Percentiles rank a stretch among this genome's conserved stretches.
Evolutionary conservation across 1,284 basidiomycete species (phyloP).

Genomic region (Tausonia pullulans): DNA sequence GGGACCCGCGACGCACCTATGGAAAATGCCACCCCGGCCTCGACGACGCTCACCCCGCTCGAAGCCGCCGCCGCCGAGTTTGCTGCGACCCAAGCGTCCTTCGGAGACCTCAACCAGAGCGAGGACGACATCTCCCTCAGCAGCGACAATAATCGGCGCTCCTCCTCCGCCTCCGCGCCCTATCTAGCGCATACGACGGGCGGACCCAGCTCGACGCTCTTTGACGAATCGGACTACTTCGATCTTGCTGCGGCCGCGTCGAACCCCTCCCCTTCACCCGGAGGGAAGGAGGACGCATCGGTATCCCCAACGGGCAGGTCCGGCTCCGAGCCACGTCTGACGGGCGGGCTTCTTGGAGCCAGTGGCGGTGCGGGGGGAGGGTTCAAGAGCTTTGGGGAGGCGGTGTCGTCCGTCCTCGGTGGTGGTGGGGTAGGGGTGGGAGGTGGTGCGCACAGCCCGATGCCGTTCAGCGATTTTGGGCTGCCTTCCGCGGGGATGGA

Average conservation of each 20-base stretch:
- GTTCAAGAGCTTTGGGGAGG: not conserved
- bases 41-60: not conserved
- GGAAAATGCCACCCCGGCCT: not conserved
- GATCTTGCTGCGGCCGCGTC: constrained; percentile 11
- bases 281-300: too few relatives aligned
- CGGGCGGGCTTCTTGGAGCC: too few relatives aligned
- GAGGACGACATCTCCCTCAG: constrained; percentile 9
- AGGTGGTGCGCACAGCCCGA: too few relatives aligned
- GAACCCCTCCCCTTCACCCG: constrained; percentile 2
- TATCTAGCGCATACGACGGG: not conserved
- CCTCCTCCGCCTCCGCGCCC: not conserved
- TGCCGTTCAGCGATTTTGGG: constrained; percentile 6
- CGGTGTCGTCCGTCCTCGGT: too few relatives aligned
- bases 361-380: not conserved
- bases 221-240: constrained; percentile 1
- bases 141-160: not conserved
- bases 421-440: too few relatives aligned
- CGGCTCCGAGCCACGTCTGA: too few relatives aligned
- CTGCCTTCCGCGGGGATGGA: constrained; percentile 15
- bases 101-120: constrained; percentile 4
- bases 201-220: not conserved
- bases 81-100: not conserved
- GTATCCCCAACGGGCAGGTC: too few relatives aligned
- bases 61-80: not conserved
- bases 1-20: too few relatives aligned